Percentiles rank a stretch among this genome's conserved stretches.
Evolutionary conservation across 1,284 basidiomycete species (phyloP).

Genomic region (Cystobasidiaceae sp.): DNA sequence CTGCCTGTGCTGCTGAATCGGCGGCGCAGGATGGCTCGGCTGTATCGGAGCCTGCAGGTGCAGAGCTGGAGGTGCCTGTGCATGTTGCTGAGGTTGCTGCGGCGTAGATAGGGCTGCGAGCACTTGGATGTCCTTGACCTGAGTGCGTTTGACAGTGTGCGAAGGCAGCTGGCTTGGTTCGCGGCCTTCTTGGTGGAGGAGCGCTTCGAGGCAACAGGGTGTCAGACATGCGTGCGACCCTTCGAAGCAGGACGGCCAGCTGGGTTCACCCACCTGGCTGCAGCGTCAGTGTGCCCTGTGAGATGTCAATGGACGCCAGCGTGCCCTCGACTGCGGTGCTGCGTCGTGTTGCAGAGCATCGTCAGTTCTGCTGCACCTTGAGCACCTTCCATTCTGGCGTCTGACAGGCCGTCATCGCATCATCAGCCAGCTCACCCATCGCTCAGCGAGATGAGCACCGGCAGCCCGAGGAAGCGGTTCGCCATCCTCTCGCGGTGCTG

Average conservation of each 20-base stretch:
- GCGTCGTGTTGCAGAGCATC: background rate
- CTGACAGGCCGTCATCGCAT: background rate
- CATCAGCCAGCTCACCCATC: slow-evolving; percentile 10
- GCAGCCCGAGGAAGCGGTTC: slow-evolving; percentile 22
- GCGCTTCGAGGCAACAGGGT: background rate
- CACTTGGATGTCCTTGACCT: slow-evolving; percentile 31
- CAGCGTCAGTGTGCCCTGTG: slow-evolving; percentile 12
- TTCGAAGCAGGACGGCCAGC: background rate
- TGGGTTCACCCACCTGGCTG: slow-evolving; percentile 2
- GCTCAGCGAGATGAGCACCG: slow-evolving; percentile 22
- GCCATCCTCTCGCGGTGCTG: background rate
- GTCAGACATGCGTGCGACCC: background rate
- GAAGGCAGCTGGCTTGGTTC: background rate
- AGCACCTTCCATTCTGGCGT: background rate
- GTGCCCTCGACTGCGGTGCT: slow-evolving; percentile 26
- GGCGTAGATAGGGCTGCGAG: background rate
- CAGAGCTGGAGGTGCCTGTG: background rate
- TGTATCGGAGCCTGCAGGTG: slow-evolving; percentile 1
- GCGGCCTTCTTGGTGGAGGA: slow-evolving; percentile 10
- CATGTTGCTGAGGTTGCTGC: background rate
- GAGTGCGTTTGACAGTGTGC: slow-evolving; percentile 16
- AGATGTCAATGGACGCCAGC: slow-evolving; percentile 18
- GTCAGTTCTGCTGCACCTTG: background rate
- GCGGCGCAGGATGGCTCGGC: background rate
- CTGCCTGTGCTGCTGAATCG: background rate